These are phyloP conservation scores for Scutellaria baicalensis DNA, from an alignment of 257 asterid genomes.

Conservation along the genomic window DNA sequence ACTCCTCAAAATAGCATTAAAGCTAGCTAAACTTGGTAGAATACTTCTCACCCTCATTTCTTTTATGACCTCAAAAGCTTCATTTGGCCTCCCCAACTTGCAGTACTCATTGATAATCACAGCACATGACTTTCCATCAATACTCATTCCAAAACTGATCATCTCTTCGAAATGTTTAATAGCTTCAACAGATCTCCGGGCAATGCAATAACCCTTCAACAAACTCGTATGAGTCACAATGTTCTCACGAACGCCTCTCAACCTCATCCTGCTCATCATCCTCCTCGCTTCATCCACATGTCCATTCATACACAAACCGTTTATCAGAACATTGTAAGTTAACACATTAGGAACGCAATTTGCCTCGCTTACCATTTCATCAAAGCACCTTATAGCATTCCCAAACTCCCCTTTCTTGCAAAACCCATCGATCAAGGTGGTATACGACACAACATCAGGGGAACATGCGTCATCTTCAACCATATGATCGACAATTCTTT, in stretches of 20 bases:
- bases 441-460: slow-evolving; percentile 32
- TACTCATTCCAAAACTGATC: slow-evolving; percentile 27
- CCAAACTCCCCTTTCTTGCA: slow-evolving; percentile 31
- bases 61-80: slow-evolving; percentile 27
- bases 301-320: slow-evolving; percentile 46
- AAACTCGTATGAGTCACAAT: slow-evolving; percentile 36
- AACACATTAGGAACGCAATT: slow-evolving; percentile 31
- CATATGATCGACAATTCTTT: slow-evolving; percentile 23
- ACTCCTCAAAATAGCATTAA: slow-evolving; percentile 33
- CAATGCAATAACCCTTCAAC: slow-evolving; percentile 42
- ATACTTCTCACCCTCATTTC: slow-evolving; percentile 33
- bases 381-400: slow-evolving; percentile 33
- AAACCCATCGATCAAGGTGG: slow-evolving; percentile 42
- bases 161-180: slow-evolving; percentile 39
- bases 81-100: slow-evolving; percentile 38
- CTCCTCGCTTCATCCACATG: slow-evolving; percentile 34
- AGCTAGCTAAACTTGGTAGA: slow-evolving; percentile 19
- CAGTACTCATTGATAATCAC: slow-evolving; percentile 34
- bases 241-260: slow-evolving; percentile 32
- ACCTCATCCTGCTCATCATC: slow-evolving; percentile 43
- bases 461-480: slow-evolving; percentile 16
- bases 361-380: slow-evolving; percentile 28
- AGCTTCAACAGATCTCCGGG: slow-evolving; percentile 37
- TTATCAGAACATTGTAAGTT: slow-evolving; percentile 41
- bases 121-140: slow-evolving; percentile 28